Evolutionary conservation across 768 basidiomycete species (phyloP), one percentile per base, ranked within the genome.

Genomic region (Termitomyces sp.): DNA sequence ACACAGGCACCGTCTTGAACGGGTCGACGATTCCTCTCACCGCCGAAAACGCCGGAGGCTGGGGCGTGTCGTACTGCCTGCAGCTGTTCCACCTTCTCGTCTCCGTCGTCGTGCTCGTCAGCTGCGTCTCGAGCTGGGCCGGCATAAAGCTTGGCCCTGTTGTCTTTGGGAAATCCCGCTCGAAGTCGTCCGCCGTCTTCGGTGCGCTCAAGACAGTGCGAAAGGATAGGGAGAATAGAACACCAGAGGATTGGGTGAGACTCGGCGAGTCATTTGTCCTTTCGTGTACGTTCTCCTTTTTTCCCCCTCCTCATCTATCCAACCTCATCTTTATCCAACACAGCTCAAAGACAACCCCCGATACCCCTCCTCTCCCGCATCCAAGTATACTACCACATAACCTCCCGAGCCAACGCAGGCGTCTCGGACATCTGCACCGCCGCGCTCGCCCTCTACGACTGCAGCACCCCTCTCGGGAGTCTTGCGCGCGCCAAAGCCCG

Each of bases 71-170:
- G 43, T 80, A 86, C 49, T 70, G 76, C 43, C 63, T 86, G n/a
- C 87, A 89, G 63, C 64, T 75, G 4, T 78, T 87, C 69, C 90
- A 91, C 62, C 72, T 91, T 2, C 60, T 83, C 23, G 84, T 87
- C 12, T 89, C 88, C 12, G 66, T 83, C 34, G 69, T 86, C 0
- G 81, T 91, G 5, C 77, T 92, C 54, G 66, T 78, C 19, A 82
- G 86, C 57, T 74, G 87, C 31, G 56, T 83, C 4, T 65, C 65
- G 14, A 71, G 62, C 41, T 76, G 73, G 74, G 32, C 67, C 32
- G 69, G 75, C 68, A 74, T 61, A 76, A 80, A 77, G 16, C 50
- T 56, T 19, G 57, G 54, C 21, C 32, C 41, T 23, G 10, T 14
- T 14, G 21, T 27, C 31, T 40, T 51, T 21, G 53, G 53, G 3